phyloP scores from a whole-genome alignment of 2,329 filamentous ascomycete species.

The Cercospora sesami region DNA sequence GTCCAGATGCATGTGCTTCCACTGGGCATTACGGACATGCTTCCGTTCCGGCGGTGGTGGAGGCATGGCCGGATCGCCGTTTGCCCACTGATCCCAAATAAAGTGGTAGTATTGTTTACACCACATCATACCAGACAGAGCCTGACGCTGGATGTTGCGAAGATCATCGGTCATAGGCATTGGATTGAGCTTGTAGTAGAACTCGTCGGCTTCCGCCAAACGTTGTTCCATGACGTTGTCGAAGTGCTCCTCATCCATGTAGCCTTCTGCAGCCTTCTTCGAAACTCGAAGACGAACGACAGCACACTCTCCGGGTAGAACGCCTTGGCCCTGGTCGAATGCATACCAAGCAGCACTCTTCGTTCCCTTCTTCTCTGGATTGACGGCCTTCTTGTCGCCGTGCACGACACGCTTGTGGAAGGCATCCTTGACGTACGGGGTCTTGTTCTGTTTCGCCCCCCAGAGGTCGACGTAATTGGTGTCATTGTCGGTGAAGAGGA shows the following conservation, averaged over 20 bases:
- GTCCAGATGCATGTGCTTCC: conserved; percentile 93
- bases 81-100: conserved; percentile 97
- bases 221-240: conserved; percentile 87
- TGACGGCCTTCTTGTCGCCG: conserved; percentile 75
- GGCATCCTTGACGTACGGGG: conserved; percentile 88
- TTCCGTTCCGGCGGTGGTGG: conserved; percentile 80
- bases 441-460: conserved; percentile 68
- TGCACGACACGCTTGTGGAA: conserved; percentile 88
- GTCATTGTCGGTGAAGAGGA: conserved; percentile 95
- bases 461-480: conserved; percentile 82
- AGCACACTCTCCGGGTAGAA: conserved; percentile 86
- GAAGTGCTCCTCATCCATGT: conserved; percentile 88
- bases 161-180: conserved; percentile 91
- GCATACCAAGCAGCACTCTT: conserved; percentile 90
- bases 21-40: conserved; percentile 78
- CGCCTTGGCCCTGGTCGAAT: conserved; percentile 86
- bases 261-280: conserved; percentile 65
- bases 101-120: conserved; percentile 97
- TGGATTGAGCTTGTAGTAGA: conserved; percentile 90
- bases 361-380: conserved; percentile 76
- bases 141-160: conserved; percentile 91
- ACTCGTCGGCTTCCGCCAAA: conserved; percentile 89
- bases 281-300: conserved; percentile 91
- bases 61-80: conserved; percentile 84
- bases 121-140: conserved; percentile 97